Evolutionary conservation across 306 rosid species (phyloP).

Genomic region (Sesbania bispinosa): DNA sequence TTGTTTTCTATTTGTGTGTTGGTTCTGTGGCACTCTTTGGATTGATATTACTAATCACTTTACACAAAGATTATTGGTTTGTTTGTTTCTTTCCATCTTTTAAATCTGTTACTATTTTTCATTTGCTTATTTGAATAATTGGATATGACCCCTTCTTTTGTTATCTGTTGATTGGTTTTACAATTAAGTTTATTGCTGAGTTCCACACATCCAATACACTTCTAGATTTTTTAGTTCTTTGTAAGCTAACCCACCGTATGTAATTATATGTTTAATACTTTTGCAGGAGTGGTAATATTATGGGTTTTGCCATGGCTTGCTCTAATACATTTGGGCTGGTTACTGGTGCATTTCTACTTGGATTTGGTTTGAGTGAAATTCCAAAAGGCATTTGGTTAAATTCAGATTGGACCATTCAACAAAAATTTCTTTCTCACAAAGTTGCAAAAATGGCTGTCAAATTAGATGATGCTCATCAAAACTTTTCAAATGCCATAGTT

Average conservation of each 20-base stretch:
- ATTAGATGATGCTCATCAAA: conserved; percentile 91
- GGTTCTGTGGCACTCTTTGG: conserved; percentile 72
- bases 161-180: not conserved
- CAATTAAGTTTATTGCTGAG: not conserved
- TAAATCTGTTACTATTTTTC: not conserved
- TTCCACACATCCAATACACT: not conserved
- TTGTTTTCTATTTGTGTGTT: conserved; percentile 65
- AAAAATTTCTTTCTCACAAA: conserved; percentile 78
- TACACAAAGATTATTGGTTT: conserved; percentile 53
- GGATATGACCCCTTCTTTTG: not conserved
- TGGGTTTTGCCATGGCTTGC: conserved; percentile 93
- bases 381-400: conserved; percentile 80
- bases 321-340: conserved; percentile 99
- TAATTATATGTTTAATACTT: not conserved
- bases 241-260: not conserved
- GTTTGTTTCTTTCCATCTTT: conserved; percentile 47
- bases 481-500: conserved; percentile 88
- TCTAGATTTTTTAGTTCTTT: not conserved
- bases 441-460: conserved; percentile 95
- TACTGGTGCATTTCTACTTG: conserved; percentile 96
- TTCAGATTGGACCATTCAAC: conserved; percentile 80
- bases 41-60: conserved; percentile 55
- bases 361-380: conserved; percentile 97
- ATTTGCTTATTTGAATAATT: conserved; percentile 7
- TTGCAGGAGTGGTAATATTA: conserved; percentile 62